Evolutionary conservation across 1,284 basidiomycete genomes (phyloP).

Genomic region (Trametes versicolor): DNA sequence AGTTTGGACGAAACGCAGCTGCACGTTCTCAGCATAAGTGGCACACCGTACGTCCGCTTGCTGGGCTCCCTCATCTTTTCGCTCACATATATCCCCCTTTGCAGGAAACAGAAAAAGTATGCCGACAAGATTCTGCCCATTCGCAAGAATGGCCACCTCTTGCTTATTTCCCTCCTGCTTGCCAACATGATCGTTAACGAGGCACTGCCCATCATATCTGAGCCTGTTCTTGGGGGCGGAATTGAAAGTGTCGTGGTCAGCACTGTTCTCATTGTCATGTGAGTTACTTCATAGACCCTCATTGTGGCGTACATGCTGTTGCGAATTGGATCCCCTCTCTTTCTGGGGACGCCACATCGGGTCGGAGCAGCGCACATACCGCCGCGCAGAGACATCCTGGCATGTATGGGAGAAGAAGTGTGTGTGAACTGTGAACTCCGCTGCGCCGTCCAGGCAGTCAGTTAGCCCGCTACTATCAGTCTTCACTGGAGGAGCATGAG

Average conservation of each 20-base stretch:
- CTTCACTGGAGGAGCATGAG: too few species aligned
- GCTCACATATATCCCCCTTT: not conserved
- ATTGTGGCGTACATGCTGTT: not conserved
- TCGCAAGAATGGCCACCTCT: conserved; percentile 84
- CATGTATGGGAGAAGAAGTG: too few species aligned
- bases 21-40: conserved; percentile 86
- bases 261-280: conserved; percentile 88
- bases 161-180: conserved; percentile 83
- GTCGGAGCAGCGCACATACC: too few species aligned
- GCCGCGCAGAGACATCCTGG: too few species aligned
- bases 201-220: conserved; percentile 89
- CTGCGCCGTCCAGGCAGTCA: too few species aligned
- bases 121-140: conserved; percentile 89
- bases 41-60: conserved; percentile 71
- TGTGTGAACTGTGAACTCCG: too few species aligned
- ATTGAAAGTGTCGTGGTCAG: conserved; percentile 82
- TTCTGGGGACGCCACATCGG: not conserved
- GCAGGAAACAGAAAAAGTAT: conserved; percentile 78
- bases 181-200: conserved; percentile 94
- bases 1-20: conserved; percentile 93
- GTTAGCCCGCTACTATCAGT: too few species aligned
- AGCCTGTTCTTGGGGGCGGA: conserved; percentile 88
- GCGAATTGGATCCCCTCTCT: not conserved
- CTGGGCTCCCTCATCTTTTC: not conserved
- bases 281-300: conserved; percentile 44